phyloP scores from a whole-genome alignment of 306 rosid genomes.

The Cucumis cinereus region DNA sequence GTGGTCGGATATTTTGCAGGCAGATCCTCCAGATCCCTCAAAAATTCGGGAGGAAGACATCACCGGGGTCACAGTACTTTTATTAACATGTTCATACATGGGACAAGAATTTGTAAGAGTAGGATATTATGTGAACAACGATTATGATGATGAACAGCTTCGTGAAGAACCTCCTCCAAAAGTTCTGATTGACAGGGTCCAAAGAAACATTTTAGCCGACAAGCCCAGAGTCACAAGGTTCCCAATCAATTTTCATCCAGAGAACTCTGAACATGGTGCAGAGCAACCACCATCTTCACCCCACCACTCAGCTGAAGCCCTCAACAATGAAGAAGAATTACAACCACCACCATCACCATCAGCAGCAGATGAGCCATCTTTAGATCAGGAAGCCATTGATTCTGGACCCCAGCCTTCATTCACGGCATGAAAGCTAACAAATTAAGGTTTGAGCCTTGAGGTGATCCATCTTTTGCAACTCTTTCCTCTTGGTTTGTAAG shows the following conservation, averaged over 20 bases:
- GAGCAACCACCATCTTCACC: not conserved
- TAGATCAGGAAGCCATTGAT: not conserved
- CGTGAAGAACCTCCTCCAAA: slow-evolving; percentile 88
- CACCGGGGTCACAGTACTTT: slow-evolving; percentile 70
- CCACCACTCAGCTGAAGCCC: not conserved
- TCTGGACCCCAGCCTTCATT: not conserved
- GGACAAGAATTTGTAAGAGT: slow-evolving; percentile 84
- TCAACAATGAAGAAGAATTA: not conserved
- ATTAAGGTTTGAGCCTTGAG: not conserved
- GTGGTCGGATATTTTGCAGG: slow-evolving; percentile 28
- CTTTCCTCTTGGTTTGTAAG: not conserved
- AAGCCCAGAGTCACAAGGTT: slow-evolving; percentile 91
- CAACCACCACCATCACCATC: not conserved
- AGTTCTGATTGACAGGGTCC: slow-evolving; percentile 58
- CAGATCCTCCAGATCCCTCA: slow-evolving; percentile 85
- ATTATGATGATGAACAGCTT: slow-evolving; percentile 80
- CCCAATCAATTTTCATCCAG: slow-evolving; percentile 59
- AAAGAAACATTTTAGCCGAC: slow-evolving; percentile 81
- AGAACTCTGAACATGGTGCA: slow-evolving; percentile 6
- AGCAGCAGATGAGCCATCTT: not conserved
- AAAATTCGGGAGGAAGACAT: slow-evolving; percentile 94
- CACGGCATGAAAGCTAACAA: not conserved
- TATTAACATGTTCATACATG: slow-evolving; percentile 76
- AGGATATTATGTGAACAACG: slow-evolving; percentile 92
- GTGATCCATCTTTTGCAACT: not conserved